Evolutionary conservation across 495 filamentous ascomycete genomes (phyloP).

Genomic region (Evernia prunastri): DNA sequence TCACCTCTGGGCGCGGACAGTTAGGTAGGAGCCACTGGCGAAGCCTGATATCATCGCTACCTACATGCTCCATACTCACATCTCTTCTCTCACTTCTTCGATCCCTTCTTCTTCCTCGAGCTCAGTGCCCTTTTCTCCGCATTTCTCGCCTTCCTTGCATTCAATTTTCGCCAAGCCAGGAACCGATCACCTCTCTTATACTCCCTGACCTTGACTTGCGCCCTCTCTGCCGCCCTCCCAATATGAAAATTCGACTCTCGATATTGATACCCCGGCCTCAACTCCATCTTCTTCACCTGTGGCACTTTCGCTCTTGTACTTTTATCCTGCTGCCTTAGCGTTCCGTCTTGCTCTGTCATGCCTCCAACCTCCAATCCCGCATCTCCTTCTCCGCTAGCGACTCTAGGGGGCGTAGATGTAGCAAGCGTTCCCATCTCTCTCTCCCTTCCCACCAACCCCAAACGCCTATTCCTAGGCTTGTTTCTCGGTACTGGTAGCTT

Average conservation of each 20-base stretch:
- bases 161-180: constrained; percentile 56
- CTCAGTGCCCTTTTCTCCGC: constrained; percentile 54
- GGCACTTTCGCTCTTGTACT: constrained; percentile 33
- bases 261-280: constrained; percentile 70
- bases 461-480: constrained; percentile 53
- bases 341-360: constrained; percentile 35
- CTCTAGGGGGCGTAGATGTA: neutral
- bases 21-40: neutral
- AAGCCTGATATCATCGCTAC: neutral
- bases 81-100: constrained; percentile 9
- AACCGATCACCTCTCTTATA: constrained; percentile 54
- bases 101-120: constrained; percentile 42
- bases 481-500: constrained; percentile 67
- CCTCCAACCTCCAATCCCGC: constrained; percentile 25
- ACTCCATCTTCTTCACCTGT: constrained; percentile 29
- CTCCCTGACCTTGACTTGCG: constrained; percentile 43
- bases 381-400: constrained; percentile 3
- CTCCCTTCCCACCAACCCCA: constrained; percentile 58
- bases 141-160: constrained; percentile 45
- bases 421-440: constrained; percentile 23
- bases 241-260: constrained; percentile 81
- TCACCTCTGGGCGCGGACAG: neutral
- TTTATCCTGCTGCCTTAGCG: constrained; percentile 30
- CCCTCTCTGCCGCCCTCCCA: constrained; percentile 59
- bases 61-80: neutral